These are phyloP conservation scores for Tulasnella sp. DNA, from an alignment of 768 basidiomycete genomes.

Conservation along the genomic window DNA sequence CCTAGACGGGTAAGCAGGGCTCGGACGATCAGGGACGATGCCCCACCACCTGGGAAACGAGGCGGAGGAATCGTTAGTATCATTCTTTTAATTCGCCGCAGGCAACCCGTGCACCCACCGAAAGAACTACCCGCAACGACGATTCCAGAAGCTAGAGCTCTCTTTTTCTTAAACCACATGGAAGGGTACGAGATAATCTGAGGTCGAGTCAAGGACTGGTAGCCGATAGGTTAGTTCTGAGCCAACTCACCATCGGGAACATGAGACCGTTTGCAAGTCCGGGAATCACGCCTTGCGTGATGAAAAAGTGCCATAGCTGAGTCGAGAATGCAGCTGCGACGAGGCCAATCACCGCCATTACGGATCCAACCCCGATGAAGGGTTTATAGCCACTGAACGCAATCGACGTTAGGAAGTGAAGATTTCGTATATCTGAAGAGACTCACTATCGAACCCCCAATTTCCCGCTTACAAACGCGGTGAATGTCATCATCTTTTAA, in stretches of 20 bases:
- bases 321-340: constrained; percentile 27
- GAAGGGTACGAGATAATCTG: constrained; percentile 26
- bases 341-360: constrained; percentile 5
- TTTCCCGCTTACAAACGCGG: constrained; percentile 29
- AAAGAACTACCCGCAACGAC: constrained; percentile 28
- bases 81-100: not conserved
- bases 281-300: constrained; percentile 28
- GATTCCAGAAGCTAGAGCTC: constrained; percentile 29
- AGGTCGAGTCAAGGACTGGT: not conserved
- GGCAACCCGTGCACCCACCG: constrained; percentile 11
- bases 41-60: constrained; percentile 26
- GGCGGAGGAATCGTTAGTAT: not conserved
- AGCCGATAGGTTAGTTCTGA: not conserved
- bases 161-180: constrained; percentile 29
- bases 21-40: constrained; percentile 33
- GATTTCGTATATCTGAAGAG: not conserved
- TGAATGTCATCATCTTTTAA: constrained; percentile 27
- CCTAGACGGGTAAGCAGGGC: constrained; percentile 36
- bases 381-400: constrained; percentile 24
- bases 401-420: not conserved
- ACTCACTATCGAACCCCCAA: constrained; percentile 29
- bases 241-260: constrained; percentile 19
- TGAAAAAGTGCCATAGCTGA: constrained; percentile 28
- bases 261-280: constrained; percentile 25
- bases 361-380: constrained; percentile 27